Base-by-base conservation (phyloP, 1,139 yeast genomes). In the Saccharomyces hybrid region DNA sequence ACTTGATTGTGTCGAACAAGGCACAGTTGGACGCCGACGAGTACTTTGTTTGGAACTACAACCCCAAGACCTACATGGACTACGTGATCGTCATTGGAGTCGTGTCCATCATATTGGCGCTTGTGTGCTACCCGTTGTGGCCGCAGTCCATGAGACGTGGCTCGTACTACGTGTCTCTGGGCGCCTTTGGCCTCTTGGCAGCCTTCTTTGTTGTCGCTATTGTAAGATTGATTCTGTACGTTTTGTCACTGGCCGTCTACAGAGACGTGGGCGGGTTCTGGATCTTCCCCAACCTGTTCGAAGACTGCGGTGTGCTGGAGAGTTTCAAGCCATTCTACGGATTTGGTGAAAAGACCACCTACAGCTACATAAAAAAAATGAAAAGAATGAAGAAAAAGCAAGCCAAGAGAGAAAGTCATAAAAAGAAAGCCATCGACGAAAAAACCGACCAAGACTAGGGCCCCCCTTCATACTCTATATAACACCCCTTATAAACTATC, bases 41-140 rank as follows among this genome's bases (percentile, higher is more conserved):
- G 63, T 91, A 93, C 72, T 88, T 80, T 67, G 83, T 85, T 50
- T 93, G 99, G 99, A 78, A 82, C 56, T 90, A 84, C 73, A 82
- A 80, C 59, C 89, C 90, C 56, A 89, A 90, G 52, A 87, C 87
- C 59, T 80, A 88, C 51, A 74, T 72, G 73, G 89, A 77, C 62
- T 82, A 70, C 64, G 80, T 63, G 81, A 87, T 70, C 81, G 95
- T 58, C 72, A 78, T 54, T 71, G 89, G 71, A 79, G 65, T 87
- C 42, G 74, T 91, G 47, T 78, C 75, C 11, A 90, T 79, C 25
- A 82, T 90, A 9, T 83, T 93, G 63, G 80, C 88, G 1, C 73
- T 90, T 48, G 88, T 93, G 38, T 78, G 93, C 66, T 95, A 89
- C 83, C 99, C 99, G 59, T 79, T 93, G 65, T 93, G 99, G 99